Conservation (phyloP, 108 stramenopile genomes). For the Hondaea fermentalgiana region DNA sequence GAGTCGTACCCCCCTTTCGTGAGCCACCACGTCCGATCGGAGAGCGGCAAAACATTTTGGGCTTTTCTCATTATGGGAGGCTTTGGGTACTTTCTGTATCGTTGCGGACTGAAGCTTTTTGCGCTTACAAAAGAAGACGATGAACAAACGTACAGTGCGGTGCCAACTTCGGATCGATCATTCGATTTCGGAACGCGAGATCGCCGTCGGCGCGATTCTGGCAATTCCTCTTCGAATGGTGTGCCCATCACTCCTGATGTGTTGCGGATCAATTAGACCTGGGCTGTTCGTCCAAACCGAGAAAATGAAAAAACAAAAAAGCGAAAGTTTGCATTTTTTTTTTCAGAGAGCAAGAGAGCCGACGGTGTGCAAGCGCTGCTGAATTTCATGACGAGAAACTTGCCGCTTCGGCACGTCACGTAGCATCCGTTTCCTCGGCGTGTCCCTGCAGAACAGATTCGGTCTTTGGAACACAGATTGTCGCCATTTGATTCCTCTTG, state of each 20-base stretch:
- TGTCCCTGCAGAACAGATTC: too few relatives aligned
- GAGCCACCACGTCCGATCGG: background rate
- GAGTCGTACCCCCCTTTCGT: too few relatives aligned
- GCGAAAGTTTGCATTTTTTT: background rate
- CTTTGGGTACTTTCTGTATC: background rate
- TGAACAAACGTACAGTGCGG: background rate
- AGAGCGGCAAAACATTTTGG: background rate
- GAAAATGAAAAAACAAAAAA: background rate
- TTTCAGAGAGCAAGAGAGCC: background rate
- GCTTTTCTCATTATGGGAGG: background rate
- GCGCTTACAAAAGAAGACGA: background rate
- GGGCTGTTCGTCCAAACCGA: background rate
- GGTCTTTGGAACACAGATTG: too few relatives aligned
- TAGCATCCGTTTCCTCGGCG: too few relatives aligned
- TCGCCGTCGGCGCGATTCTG: background rate
- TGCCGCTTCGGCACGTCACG: too few relatives aligned
- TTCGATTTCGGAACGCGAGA: background rate
- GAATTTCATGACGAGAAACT: background rate
- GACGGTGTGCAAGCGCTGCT: background rate
- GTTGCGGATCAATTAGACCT: background rate
- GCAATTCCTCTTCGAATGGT: background rate
- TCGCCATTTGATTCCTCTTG: too few relatives aligned
- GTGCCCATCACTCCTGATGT: background rate
- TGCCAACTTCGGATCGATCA: background rate
- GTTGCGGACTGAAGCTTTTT: background rate